Base-by-base conservation (phyloP, 306 rosid genomes). In the Prunus mongolica region DNA sequence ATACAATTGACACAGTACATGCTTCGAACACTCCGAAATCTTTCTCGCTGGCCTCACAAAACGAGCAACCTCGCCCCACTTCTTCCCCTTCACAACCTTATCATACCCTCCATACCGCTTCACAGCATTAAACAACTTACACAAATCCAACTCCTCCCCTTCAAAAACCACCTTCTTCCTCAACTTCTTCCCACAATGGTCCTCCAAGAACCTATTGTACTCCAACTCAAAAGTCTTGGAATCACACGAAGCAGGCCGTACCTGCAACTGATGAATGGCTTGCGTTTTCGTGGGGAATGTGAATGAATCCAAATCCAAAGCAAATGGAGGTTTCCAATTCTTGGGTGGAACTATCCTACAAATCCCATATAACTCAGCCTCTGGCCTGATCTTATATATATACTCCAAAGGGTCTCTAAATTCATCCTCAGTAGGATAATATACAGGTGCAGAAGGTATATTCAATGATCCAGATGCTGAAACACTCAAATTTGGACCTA, bases 261-360 rank as follows among this genome's bases (percentile, higher is more conserved):
- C 91, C 93, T 95, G 98, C 66, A 95, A 75, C 77, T 92, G 93
- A 57, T 95, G 98, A 83, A 95, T 95, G 9, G 92, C 97, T 75
- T 95, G 98, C 0, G 96, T 89, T 54, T 95, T 95, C 1, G 98
- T 95, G 2, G 96, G 97, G 57, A 95, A 95, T 50, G 91, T 84
- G 57, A 92, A 95, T 44, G 82, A 51, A 65, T 90, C 82, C 30
- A 88, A 79, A 79, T 87, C 82, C 87, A 95, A 85, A 11, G 92
- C 96, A 90, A 95, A 92, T 54, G 97, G 98, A 63, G 98, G 97
- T 77, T 92, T 92, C 98, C 98, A 95, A 63, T 27, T 79, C 62
- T 78, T 83, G 0, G 98, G 98, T 0, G 98, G 98, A 12, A 95
- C 96, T 79, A 95, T 95, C 89, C 79, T 92, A 87, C 98, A 95